These are phyloP conservation scores for Orbilia ellipsospora DNA, from an alignment of 2,329 filamentous ascomycete genomes.

Conservation along the genomic window DNA sequence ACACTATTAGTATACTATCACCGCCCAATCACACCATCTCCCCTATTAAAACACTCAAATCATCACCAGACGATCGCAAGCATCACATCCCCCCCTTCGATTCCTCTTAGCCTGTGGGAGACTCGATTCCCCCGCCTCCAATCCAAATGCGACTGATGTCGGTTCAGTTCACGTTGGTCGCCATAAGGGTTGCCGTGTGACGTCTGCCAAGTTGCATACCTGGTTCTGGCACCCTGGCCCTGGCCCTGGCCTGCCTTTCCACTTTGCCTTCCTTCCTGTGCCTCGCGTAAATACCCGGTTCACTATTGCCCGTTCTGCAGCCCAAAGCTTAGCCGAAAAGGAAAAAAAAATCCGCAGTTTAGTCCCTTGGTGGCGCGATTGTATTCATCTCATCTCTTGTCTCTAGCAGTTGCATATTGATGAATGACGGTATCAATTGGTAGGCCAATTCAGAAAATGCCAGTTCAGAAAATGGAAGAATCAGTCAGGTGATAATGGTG, in stretches of 20 bases:
- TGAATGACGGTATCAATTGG: no score
- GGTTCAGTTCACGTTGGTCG: no score
- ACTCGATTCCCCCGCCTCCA: not conserved
- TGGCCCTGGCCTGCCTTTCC: no score
- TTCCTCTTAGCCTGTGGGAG: not conserved
- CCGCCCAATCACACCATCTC: not conserved
- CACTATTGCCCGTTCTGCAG: not conserved
- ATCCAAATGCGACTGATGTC: conserved; percentile 17
- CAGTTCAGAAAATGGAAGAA: no score
- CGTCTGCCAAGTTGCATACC: conserved; percentile 50
- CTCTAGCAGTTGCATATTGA: no score
- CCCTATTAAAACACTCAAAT: not conserved
- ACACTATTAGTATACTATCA: no score
- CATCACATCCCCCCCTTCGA: conserved; percentile 5
- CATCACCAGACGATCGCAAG: conserved; percentile 14
- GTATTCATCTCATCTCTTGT: no score
- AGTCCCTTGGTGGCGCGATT: not conserved
- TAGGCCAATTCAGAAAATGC: no score
- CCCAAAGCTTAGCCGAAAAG: conserved; percentile 34
- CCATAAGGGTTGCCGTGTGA: conserved; percentile 23
- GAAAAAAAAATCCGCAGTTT: no score
- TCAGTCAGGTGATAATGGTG: not conserved
- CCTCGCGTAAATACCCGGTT: no score
- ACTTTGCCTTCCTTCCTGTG: no score
- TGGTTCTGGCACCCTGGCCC: not conserved